Percentiles rank a stretch among this genome's conserved stretches.
Conservation (phyloP, 2,329 filamentous ascomycete genomes). For the Cladosporium phlei region DNA sequence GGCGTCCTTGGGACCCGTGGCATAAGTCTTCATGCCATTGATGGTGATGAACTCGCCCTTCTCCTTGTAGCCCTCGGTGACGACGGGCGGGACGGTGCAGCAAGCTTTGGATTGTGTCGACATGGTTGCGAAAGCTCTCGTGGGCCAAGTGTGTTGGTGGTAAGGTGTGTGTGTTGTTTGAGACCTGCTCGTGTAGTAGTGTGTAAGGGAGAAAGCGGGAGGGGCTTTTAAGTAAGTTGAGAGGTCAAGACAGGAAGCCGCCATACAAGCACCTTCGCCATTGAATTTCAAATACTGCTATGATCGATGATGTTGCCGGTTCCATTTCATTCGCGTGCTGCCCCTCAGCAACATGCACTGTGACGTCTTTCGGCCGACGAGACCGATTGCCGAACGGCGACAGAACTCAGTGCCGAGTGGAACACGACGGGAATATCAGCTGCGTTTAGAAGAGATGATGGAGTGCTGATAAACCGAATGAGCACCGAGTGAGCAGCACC, state of each 20-base stretch:
- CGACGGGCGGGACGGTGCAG: slow-evolving; percentile 49
- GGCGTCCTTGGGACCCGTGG: slow-evolving; percentile 51
- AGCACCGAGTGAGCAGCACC: too few species aligned
- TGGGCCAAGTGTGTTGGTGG: neutral
- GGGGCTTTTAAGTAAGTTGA: slow-evolving; percentile 3
- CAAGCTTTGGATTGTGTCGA: slow-evolving; percentile 34
- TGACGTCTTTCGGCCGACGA: too few species aligned
- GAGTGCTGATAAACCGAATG: too few species aligned
- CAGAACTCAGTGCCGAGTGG: too few species aligned
- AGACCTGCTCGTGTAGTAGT: neutral
- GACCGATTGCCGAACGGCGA: too few species aligned
- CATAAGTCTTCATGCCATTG: slow-evolving; percentile 59
- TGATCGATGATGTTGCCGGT: too few species aligned
- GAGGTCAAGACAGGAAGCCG: slow-evolving; percentile 7
- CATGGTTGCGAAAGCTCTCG: slow-evolving; percentile 21
- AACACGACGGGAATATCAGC: too few species aligned
- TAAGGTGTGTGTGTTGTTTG: neutral
- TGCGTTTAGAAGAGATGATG: too few species aligned
- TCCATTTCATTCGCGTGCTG: too few species aligned
- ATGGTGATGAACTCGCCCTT: slow-evolving; percentile 57
- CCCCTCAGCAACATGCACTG: too few species aligned
- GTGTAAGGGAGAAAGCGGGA: neutral
- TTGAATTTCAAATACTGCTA: slow-evolving; percentile 1
- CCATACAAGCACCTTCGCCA: slow-evolving; percentile 12
- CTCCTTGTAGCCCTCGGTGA: slow-evolving; percentile 47